Evolutionary conservation across 2,329 filamentous ascomycete species (phyloP), one percentile per base, ranked within the genome.

Genomic region (Neonectria hederae): DNA sequence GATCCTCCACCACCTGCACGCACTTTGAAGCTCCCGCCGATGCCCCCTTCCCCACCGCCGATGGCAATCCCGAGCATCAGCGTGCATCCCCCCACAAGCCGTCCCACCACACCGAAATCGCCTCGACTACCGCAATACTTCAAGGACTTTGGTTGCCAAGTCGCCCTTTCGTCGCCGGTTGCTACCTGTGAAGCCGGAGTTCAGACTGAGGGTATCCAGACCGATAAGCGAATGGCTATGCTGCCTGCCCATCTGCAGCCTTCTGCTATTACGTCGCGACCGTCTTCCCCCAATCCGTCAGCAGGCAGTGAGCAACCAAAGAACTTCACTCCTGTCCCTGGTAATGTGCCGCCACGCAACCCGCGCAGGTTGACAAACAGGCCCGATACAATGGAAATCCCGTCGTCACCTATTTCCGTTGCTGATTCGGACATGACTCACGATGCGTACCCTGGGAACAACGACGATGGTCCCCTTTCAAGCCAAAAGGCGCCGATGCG

Each of bases 171-270:
- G 1, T 65, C 68, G 13, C 54, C 71, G 2, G 64, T 65, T 19
- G 63, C 67, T 4, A 76, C 71, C 3, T 62, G 49, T 2, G 76
- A 80, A 2, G 85, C 76, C 11, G 76, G 77, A 3, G 81, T 94
- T 62, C 96, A 99, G 81, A 99, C 96, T 0, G 94, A 98, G 71
- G 92, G 93, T 63, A 97, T 98, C 62, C 88, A 92, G 59, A 87
- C 97, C 6, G 94, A 97, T 75, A 88, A 89, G 80, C 88, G 94
- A 65, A 82, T 93, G 48, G 87, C 91, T 65, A 90, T 89, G 69
- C 83, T 97, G 26, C 93, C 93, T 14, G 82, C 88, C 2, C 92
- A 96, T 74, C 84, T 97, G 35, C 89, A 94, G 60, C 93, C 94
- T 0, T 95, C 92, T 1, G 84, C 90, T 19, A 91, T 97, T 65